Percentiles rank a stretch among this genome's conserved stretches.
These are phyloP conservation scores for Athelia sp. DNA, from an alignment of 1,284 basidiomycete genomes.

Conservation along the genomic window DNA sequence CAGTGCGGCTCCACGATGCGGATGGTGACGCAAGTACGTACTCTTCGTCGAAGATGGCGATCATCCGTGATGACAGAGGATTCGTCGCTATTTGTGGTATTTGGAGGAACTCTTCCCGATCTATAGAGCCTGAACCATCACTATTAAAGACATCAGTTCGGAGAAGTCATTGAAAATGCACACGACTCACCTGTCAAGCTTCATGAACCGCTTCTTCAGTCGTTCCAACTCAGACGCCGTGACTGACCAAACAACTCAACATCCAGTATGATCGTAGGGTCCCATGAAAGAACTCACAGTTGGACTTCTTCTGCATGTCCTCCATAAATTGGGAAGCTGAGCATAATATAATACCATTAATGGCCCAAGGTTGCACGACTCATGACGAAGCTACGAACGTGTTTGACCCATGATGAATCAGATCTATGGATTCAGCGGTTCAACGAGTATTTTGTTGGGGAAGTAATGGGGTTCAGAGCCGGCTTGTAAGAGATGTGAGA, in stretches of 20 bases:
- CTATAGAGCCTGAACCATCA: constrained; percentile 96
- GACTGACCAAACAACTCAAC: constrained; percentile 46
- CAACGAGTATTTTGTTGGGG: not conserved
- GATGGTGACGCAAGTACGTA: constrained; percentile 36
- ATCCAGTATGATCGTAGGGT: constrained; percentile 1
- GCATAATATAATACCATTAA: not conserved
- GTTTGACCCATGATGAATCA: constrained; percentile 63
- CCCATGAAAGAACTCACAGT: constrained; percentile 57
- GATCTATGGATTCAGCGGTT: not conserved
- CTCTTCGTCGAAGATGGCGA: constrained; percentile 99
- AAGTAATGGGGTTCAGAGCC: not conserved
- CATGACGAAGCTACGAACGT: constrained; percentile 44
- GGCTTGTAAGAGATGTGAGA: not conserved
- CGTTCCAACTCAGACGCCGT: constrained; percentile 88
- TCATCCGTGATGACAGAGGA: constrained; percentile 95
- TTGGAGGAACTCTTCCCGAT: constrained; percentile 97
- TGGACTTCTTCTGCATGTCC: constrained; percentile 90
- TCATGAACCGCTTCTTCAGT: constrained; percentile 99
- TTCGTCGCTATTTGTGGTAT: constrained; percentile 99
- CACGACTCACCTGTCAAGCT: constrained; percentile 76
- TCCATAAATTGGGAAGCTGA: constrained; percentile 88
- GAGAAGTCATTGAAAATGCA: not conserved
- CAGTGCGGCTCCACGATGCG: not conserved
- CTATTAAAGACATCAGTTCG: constrained; percentile 28
- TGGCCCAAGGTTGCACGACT: not conserved